Percentiles rank a stretch among this genome's conserved stretches.
phyloP scores from a whole-genome alignment of 192 early-diverging fungal genomes.

The Coemansia pectinata region DNA sequence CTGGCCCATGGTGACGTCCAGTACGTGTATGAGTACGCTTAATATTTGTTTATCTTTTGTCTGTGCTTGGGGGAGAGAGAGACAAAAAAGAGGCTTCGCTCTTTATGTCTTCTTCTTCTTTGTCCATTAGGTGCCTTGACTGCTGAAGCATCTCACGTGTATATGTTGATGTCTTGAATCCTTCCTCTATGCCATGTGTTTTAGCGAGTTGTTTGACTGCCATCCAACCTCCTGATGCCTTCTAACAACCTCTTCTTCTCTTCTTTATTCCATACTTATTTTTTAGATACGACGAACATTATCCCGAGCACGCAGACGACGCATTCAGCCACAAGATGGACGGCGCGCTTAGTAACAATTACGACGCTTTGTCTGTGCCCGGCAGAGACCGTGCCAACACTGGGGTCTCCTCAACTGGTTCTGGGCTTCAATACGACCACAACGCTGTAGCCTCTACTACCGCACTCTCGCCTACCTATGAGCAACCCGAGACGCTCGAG shows the following conservation, averaged over 20 bases:
- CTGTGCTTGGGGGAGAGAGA: background rate
- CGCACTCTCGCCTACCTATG: conserved; percentile 28
- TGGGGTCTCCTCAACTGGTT: conserved; percentile 34
- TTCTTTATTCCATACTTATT: background rate
- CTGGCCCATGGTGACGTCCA: conserved; percentile 51
- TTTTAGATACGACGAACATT: conserved; percentile 27
- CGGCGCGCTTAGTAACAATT: background rate
- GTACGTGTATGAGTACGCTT: conserved; percentile 56
- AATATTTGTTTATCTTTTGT: background rate
- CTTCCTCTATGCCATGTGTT: background rate
- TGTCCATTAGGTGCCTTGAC: background rate
- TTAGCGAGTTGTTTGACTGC: background rate
- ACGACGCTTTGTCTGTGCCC: background rate
- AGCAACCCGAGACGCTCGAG: background rate
- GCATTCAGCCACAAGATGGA: conserved; percentile 2
- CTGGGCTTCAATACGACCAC: conserved; percentile 29
- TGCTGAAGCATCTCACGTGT: background rate
- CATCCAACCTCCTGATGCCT: background rate
- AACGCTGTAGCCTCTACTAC: conserved; percentile 40
- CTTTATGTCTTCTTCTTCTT: background rate
- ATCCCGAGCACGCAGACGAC: conserved; percentile 6
- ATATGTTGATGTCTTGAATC: background rate
- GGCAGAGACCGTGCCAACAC: conserved; percentile 28
- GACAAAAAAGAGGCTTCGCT: background rate
- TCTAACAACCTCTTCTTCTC: background rate